A percentile compares a stretch with the other conserved stretches of the same genome.
Evolutionary conservation across 2,329 filamentous ascomycete genomes (phyloP).

Genomic region (Colletotrichum sp.): DNA sequence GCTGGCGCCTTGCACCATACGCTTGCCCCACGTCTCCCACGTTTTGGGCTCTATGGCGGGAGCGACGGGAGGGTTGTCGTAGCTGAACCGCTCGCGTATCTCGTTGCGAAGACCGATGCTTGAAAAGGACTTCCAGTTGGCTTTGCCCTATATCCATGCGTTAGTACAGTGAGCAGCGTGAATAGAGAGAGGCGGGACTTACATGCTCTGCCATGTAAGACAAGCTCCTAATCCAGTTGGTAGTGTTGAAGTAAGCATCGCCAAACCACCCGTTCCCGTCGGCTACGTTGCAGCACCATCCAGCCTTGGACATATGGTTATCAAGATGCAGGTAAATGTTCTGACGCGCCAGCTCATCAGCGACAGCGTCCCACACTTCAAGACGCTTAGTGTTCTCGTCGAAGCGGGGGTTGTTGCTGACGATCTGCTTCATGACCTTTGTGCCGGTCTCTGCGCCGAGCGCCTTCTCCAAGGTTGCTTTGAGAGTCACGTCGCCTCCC

Average conservation of each 20-base stretch:
- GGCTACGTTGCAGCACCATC: slow-evolving; percentile 48
- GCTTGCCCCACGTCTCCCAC: slow-evolving; percentile 52
- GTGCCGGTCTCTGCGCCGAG: slow-evolving; percentile 53
- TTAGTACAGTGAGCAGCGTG: neutral
- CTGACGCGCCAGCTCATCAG: slow-evolving; percentile 52
- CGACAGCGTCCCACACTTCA: slow-evolving; percentile 58
- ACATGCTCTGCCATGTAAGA: slow-evolving; percentile 56
- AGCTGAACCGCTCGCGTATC: slow-evolving; percentile 24
- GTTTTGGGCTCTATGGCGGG: slow-evolving; percentile 45
- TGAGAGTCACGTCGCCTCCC: slow-evolving; percentile 39
- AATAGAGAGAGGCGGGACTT: slow-evolving; percentile 22
- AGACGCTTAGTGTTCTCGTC: slow-evolving; percentile 50
- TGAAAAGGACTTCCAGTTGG: slow-evolving; percentile 40
- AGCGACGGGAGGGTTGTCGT: slow-evolving; percentile 50
- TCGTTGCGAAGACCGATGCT: slow-evolving; percentile 50
- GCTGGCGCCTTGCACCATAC: slow-evolving; percentile 44
- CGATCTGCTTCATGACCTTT: slow-evolving; percentile 46
- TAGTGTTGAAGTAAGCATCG: slow-evolving; percentile 55
- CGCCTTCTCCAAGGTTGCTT: slow-evolving; percentile 38
- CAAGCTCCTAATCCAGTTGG: slow-evolving; percentile 57
- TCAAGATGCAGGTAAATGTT: slow-evolving; percentile 53
- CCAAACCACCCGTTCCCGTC: slow-evolving; percentile 58
- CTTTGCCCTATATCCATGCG: slow-evolving; percentile 30
- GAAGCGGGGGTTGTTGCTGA: slow-evolving; percentile 55
- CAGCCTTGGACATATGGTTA: slow-evolving; percentile 53